phyloP scores from a whole-genome alignment of 192 early-diverging fungal species.

The Coemansia sp. region DNA sequence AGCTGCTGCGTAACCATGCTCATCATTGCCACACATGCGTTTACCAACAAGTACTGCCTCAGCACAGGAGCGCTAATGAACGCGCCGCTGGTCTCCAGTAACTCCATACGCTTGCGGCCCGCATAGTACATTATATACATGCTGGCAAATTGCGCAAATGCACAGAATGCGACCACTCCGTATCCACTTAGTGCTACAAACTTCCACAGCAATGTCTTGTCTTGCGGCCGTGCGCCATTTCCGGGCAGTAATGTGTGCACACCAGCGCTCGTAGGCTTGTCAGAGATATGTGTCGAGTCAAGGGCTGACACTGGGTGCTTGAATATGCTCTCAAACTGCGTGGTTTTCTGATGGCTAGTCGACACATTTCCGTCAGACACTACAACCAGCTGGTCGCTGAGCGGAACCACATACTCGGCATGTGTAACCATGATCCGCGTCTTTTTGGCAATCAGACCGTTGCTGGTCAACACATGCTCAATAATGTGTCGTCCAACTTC shows the following conservation, averaged over 20 bases:
- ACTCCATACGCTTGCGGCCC: slow-evolving; percentile 8
- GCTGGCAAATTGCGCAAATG: slow-evolving; percentile 7
- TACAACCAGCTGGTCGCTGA: slow-evolving; percentile 24
- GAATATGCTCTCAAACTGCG: background rate
- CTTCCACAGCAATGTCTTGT: background rate
- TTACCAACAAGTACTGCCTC: slow-evolving; percentile 1
- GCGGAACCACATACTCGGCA: slow-evolving; percentile 38
- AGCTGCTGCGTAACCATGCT: background rate
- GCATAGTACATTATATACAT: slow-evolving; percentile 16
- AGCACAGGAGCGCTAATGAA: background rate
- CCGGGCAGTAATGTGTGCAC: slow-evolving; percentile 15
- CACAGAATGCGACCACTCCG: background rate
- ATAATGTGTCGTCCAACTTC: slow-evolving; percentile 30
- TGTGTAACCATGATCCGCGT: slow-evolving; percentile 42
- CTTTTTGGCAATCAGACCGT: slow-evolving; percentile 23
- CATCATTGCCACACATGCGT: slow-evolving; percentile 4
- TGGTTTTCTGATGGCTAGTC: background rate
- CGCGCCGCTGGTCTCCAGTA: slow-evolving; percentile 3
- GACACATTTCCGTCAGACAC: slow-evolving; percentile 6
- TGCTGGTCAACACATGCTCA: slow-evolving; percentile 24
- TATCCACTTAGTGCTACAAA: slow-evolving; percentile 17
- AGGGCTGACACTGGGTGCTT: background rate
- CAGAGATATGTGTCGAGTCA: background rate
- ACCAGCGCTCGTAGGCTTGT: background rate
- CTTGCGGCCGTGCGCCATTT: background rate